phyloP scores from a whole-genome alignment of 306 rosid genomes.

The Rosa persica region DNA sequence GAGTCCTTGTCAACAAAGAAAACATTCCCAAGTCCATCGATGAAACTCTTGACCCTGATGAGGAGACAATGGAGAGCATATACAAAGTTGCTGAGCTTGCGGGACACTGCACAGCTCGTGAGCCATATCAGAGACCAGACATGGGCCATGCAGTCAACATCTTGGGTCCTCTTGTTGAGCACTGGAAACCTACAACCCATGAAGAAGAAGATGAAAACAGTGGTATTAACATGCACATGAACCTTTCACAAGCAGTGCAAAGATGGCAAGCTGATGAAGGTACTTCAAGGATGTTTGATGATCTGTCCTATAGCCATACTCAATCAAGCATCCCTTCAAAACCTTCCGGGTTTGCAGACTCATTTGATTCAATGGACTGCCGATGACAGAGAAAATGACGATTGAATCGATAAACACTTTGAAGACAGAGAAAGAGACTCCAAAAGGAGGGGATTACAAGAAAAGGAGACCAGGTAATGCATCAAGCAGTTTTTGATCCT shows the following conservation, averaged over 20 bases:
- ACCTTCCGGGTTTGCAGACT: conserved; percentile 70
- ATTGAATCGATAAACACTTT: conserved; percentile 5
- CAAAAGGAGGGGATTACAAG: neutral
- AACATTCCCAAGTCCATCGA: conserved; percentile 88
- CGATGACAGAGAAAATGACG: conserved; percentile 38
- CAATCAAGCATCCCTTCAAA: conserved; percentile 85
- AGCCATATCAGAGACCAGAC: conserved; percentile 89
- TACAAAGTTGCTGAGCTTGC: conserved; percentile 81
- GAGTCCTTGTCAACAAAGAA: conserved; percentile 73
- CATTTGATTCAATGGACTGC: conserved; percentile 75
- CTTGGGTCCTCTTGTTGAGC: conserved; percentile 76
- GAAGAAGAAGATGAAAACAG: conserved; percentile 68
- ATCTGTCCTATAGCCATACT: conserved; percentile 59
- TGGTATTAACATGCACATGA: conserved; percentile 74
- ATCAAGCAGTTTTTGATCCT: conserved; percentile 29
- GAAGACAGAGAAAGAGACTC: neutral
- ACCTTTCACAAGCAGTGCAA: conserved; percentile 76
- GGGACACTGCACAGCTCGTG: conserved; percentile 86
- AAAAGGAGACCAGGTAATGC: conserved; percentile 18
- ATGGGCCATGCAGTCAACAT: conserved; percentile 90
- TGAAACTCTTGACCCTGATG: conserved; percentile 63
- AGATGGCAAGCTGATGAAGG: conserved; percentile 98
- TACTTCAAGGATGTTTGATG: conserved; percentile 65
- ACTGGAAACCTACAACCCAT: conserved; percentile 66
- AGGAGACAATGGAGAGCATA: conserved; percentile 89